Conservation (phyloP, 2,329 filamentous ascomycete species). For the Colletotrichum sp. region DNA sequence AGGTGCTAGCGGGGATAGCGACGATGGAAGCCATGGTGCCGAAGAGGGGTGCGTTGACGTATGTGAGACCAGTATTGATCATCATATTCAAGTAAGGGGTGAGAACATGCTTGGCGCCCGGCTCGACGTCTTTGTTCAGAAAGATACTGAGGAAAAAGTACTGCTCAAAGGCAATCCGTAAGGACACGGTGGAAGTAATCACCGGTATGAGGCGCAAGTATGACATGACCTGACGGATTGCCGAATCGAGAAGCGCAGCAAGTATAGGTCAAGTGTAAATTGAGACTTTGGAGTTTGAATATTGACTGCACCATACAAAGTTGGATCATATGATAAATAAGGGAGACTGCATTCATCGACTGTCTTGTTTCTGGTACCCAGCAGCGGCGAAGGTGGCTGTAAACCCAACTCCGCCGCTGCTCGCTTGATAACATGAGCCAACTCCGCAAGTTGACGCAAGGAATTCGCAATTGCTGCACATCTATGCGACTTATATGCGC, state of each 20-base stretch:
- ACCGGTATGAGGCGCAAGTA: rapidly evolving
- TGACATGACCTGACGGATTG: background rate
- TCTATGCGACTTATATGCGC: rapidly evolving
- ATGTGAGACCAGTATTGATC: background rate
- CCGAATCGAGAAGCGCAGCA: background rate
- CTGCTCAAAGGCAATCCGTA: background rate
- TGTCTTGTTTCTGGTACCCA: background rate
- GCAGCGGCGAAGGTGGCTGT: background rate
- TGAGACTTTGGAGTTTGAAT: background rate
- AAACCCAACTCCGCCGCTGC: background rate
- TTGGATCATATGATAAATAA: rapidly evolving
- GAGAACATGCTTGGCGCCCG: background rate
- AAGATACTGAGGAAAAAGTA: background rate
- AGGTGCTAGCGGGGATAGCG: too few species aligned
- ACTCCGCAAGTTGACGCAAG: background rate
- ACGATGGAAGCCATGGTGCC: too few species aligned
- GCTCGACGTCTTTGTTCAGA: background rate
- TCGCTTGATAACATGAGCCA: too few species aligned
- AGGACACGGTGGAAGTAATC: background rate
- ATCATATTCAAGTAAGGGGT: background rate
- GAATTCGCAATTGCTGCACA: background rate
- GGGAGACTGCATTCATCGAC: background rate
- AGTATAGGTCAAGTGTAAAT: rapidly evolving
- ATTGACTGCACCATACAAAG: rapidly evolving
- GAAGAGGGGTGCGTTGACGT: too few species aligned